These are phyloP conservation scores for Kalanchoe fedtschenkoi DNA, from an alignment of 164 flowering plant genomes.

Conservation along the genomic window DNA sequence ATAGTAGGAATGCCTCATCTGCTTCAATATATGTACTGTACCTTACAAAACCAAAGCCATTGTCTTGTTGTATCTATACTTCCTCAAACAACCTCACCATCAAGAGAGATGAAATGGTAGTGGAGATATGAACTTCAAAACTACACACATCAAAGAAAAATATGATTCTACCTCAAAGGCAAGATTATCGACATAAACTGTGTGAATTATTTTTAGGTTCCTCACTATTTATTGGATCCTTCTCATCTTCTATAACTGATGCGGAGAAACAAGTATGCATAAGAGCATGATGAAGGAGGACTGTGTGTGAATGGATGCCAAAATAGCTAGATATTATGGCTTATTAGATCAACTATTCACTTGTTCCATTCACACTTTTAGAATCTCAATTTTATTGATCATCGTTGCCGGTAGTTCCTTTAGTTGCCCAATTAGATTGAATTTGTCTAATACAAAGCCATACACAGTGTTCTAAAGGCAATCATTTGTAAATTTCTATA, in stretches of 20 bases:
- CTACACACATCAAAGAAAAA: neutral
- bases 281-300: neutral
- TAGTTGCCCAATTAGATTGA: constrained; percentile 97
- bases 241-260: constrained; percentile 71
- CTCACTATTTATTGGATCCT: constrained; percentile 53
- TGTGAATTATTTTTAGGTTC: constrained; percentile 95
- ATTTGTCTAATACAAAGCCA: constrained; percentile 98
- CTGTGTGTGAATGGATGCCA: neutral
- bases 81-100: constrained; percentile 96
- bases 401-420: constrained; percentile 72
- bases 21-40: constrained; percentile 87
- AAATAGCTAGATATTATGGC: neutral
- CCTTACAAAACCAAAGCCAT: constrained; percentile 98
- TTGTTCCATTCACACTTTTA: constrained; percentile 75
- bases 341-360: constrained; percentile 48
- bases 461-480: constrained; percentile 64
- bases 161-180: constrained; percentile 73
- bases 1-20: too few species aligned
- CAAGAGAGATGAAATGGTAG: constrained; percentile 80
- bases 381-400: constrained; percentile 64
- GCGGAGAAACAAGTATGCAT: neutral
- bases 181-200: constrained; percentile 96
- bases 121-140: constrained; percentile 21
- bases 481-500: neutral
- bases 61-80: constrained; percentile 85